Evolutionary conservation across 805 yeast genomes (phyloP).

Genomic region (Wickerhamomyces canadensis): DNA sequence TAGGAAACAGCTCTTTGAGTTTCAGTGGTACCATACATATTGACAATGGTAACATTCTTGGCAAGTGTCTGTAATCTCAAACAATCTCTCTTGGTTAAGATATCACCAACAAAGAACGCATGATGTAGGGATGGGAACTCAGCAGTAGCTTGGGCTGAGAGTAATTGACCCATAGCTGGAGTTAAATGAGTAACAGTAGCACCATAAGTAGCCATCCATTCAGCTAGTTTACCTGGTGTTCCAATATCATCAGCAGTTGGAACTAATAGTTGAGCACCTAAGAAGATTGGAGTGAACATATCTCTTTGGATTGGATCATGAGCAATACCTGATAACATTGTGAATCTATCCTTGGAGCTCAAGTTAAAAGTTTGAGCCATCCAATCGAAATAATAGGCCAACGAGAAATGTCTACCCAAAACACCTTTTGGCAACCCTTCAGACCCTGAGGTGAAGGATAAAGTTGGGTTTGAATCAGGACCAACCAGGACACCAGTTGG

Average conservation of each 20-base stretch:
- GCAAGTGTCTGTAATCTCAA: constrained; percentile 88
- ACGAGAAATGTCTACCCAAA: constrained; percentile 92
- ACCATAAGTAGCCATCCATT: constrained; percentile 89
- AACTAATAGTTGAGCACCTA: constrained; percentile 89
- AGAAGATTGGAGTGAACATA: constrained; percentile 94
- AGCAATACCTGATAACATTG: constrained; percentile 98
- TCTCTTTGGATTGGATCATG: constrained; percentile 99
- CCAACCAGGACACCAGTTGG: constrained; percentile 91
- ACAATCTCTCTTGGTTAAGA: constrained; percentile 95
- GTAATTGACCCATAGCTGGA: constrained; percentile 98
- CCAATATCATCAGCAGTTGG: constrained; percentile 98
- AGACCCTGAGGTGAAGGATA: constrained; percentile 94
- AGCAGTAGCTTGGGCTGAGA: constrained; percentile 91
- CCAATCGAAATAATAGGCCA: constrained; percentile 98
- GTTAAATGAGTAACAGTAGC: constrained; percentile 97
- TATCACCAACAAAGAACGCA: constrained; percentile 98
- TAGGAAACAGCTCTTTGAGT: constrained; percentile 97
- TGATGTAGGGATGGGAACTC: constrained; percentile 83
- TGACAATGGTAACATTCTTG: constrained; percentile 81
- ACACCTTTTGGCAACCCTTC: constrained; percentile 99
- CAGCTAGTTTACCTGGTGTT: constrained; percentile 95
- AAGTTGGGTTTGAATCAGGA: constrained; percentile 95
- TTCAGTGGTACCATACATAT: constrained; percentile 99
- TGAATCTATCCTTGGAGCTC: constrained; percentile 76
- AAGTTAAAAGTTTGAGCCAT: constrained; percentile 85